Evolutionary conservation across 306 rosid species (phyloP), one percentile per base, ranked within the genome.

Genomic region (Luffa aegyptiaca): DNA sequence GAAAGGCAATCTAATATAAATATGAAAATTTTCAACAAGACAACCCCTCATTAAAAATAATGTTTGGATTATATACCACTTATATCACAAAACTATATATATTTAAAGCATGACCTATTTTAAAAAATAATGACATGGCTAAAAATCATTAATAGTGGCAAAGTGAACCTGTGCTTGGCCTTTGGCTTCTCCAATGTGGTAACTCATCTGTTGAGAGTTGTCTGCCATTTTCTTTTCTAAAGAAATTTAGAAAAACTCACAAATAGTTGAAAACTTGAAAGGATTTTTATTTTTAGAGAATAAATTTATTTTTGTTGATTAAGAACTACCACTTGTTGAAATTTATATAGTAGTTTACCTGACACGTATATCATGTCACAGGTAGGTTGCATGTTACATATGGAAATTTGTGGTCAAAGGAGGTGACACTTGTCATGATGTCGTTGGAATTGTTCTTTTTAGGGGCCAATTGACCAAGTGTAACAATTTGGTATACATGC

Each of bases 101-200:
- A n/a, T n/a, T 52, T 52, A 52, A 44, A 10, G 5, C 14, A 48
- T 1, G 53, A 48, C 3, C 3, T 2, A 49, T 12, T 10, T 49
- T 11, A 49, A 13, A 52, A 16, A 52, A 52, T 11, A 11, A 52
- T 12, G 57, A 13, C 16, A 12, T 52, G 11, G 11, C n/a, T 52
- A 52, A 14, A 31, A 31, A 46, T 44, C 5, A 26, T 18, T 4
- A 56, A 3, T 12, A n/a, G 35, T 5, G 26, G n/a, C 8, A 12
- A n/a, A 44, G 10, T n/a, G n/a, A 31, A 86, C 93, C 91, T 91
- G 49, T 69, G 91, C 61, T 82, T 86, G 91, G 83, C 92, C 96
- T 77, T 88, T 76, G 81, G 91, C 90, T 88, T 86, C 86, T 20
- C 92, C 93, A 80, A 89, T 91, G 3, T 90, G 13, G 64, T 77